Evolutionary conservation across 257 asterid genomes (phyloP).

Genomic region (Solanum paucissectum): DNA sequence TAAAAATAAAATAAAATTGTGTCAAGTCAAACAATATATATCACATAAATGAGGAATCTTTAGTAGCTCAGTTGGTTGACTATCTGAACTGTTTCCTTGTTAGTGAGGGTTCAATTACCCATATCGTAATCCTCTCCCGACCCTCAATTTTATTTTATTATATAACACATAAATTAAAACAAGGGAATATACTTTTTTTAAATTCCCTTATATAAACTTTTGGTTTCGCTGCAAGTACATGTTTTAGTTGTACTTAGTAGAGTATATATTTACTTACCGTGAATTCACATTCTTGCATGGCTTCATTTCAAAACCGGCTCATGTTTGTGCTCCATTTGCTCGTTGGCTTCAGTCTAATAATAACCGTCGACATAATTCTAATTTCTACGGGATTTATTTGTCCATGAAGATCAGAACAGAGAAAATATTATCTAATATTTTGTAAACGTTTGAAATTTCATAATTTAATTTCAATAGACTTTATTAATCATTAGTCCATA

Average conservation of each 20-base stretch:
- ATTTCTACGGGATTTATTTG: background rate
- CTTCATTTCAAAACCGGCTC: background rate
- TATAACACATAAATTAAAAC: background rate
- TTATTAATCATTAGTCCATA: too few species aligned
- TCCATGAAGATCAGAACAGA: background rate
- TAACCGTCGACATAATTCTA: background rate
- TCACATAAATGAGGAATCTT: too few species aligned
- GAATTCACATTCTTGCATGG: background rate
- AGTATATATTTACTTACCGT: background rate
- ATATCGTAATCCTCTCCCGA: too few species aligned
- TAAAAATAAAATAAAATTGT: too few species aligned
- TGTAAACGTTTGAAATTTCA: background rate
- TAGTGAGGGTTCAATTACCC: background rate
- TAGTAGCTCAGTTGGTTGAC: too few species aligned
- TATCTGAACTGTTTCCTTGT: fast-evolving
- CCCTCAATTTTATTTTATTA: too few species aligned
- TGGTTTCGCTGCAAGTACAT: background rate
- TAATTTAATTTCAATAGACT: too few species aligned
- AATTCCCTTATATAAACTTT: background rate
- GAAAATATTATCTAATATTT: background rate
- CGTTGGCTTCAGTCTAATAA: background rate
- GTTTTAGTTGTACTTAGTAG: background rate
- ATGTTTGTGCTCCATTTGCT: background rate
- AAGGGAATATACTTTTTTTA: too few species aligned
- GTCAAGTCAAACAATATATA: too few species aligned